Conservation (phyloP, 768 basidiomycete species). For the Nidularia sp. region DNA sequence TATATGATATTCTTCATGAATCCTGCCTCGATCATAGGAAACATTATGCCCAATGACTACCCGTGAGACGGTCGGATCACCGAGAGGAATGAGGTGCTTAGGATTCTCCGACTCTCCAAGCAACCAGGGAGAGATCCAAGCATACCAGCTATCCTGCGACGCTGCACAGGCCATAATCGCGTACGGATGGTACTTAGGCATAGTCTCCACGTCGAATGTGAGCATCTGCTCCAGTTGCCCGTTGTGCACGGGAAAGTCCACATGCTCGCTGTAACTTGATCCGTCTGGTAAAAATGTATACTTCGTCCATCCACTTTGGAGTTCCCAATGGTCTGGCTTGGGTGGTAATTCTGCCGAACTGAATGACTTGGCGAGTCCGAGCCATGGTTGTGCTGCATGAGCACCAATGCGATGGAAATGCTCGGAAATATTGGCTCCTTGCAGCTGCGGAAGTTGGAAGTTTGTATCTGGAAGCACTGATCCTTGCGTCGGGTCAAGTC, state of each 20-base stretch:
- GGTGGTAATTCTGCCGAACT: slow-evolving; percentile 52
- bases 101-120: slow-evolving; percentile 51
- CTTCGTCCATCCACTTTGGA: slow-evolving; percentile 85
- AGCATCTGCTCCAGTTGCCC: slow-evolving; percentile 70
- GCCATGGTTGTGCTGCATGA: slow-evolving; percentile 71
- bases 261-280: slow-evolving; percentile 68
- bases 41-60: slow-evolving; percentile 93
- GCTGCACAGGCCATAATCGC: slow-evolving; percentile 89
- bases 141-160: slow-evolving; percentile 84
- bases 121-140: slow-evolving; percentile 95
- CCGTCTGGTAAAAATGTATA: slow-evolving; percentile 74
- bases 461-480: slow-evolving; percentile 75
- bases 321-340: slow-evolving; percentile 43
- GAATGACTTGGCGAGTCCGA: slow-evolving; percentile 61
- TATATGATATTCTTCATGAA: slow-evolving; percentile 80
- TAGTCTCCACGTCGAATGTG: slow-evolving; percentile 91
- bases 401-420: slow-evolving; percentile 85
- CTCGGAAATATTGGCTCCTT: slow-evolving; percentile 77
- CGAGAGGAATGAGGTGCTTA: slow-evolving; percentile 75
- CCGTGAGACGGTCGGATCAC: slow-evolving; percentile 45
- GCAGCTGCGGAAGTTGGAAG: slow-evolving; percentile 81
- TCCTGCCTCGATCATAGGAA: slow-evolving; percentile 84
- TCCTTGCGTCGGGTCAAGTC: slow-evolving; percentile 73
- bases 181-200: slow-evolving; percentile 78
- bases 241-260: slow-evolving; percentile 61